phyloP scores from a whole-genome alignment of 495 filamentous ascomycete species.

The Bathelium albidoporum region DNA sequence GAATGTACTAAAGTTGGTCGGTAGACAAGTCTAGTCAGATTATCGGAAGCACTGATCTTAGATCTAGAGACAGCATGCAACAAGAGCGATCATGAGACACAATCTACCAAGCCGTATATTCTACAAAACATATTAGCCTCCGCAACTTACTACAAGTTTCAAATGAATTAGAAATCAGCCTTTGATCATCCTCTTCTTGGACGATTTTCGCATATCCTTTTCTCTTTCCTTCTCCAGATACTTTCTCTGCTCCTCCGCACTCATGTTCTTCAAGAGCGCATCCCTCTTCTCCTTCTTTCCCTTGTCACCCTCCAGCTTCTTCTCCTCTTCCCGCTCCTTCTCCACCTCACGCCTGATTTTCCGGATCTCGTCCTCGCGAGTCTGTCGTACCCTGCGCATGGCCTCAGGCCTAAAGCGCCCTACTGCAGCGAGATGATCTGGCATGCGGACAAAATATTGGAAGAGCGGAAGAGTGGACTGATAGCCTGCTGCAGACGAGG shows the following conservation, averaged over 20 bases:
- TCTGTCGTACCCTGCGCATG: conserved; percentile 64
- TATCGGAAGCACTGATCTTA: too few species aligned
- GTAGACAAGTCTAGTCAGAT: too few species aligned
- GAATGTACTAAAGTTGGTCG: too few species aligned
- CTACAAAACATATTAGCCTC: too few species aligned
- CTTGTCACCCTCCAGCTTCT: conserved; percentile 65
- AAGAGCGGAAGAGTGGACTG: conserved; percentile 63
- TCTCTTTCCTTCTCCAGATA: conserved; percentile 85
- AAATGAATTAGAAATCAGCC: too few species aligned
- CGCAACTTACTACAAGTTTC: too few species aligned
- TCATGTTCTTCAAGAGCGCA: conserved; percentile 65
- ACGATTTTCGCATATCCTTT: conserved; percentile 55
- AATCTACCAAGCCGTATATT: too few species aligned
- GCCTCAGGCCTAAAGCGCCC: conserved; percentile 89
- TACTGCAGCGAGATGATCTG: conserved; percentile 63
- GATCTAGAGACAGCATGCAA: too few species aligned
- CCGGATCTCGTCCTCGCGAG: conserved; percentile 72
- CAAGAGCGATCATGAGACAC: too few species aligned
- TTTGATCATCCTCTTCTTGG: conserved; percentile 20
- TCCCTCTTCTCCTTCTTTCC: conserved; percentile 91
- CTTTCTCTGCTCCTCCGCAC: conserved; percentile 89
- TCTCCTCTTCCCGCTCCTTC: conserved; percentile 90
- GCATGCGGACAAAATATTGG: conserved; percentile 68
- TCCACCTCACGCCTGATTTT: conserved; percentile 73
- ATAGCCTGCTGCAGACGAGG: conserved; percentile 52